Percentiles rank a stretch among this genome's conserved stretches.
Conservation (phyloP, 345 rosid species). For the Orychophragmus violaceus region DNA sequence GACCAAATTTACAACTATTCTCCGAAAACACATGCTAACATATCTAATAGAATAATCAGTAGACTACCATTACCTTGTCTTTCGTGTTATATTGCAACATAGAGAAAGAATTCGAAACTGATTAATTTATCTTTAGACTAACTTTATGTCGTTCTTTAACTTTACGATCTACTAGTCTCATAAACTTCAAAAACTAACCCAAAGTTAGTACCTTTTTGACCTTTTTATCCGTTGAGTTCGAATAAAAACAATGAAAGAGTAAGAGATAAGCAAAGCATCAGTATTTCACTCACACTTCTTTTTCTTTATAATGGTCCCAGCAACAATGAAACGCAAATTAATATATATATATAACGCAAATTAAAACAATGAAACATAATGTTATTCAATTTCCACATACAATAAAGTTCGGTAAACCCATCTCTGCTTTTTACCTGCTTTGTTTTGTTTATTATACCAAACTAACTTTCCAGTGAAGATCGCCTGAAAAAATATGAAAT, state of each 20-base stretch:
- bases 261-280: conserved; percentile 27
- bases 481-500: conserved; percentile 48
- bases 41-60: background rate
- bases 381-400: background rate
- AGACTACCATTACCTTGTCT: background rate
- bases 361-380: background rate
- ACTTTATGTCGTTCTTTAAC: conserved; percentile 7
- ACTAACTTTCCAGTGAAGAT: conserved; percentile 91
- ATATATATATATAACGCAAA: too few species aligned
- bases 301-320: conserved; percentile 77
- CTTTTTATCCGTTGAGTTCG: conserved; percentile 7
- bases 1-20: background rate
- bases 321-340: too few species aligned
- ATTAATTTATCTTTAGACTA: background rate
- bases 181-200: background rate
- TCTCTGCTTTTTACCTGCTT: conserved; percentile 86
- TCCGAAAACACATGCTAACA: too few species aligned
- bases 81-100: background rate
- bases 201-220: conserved; percentile 16
- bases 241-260: conserved; percentile 21
- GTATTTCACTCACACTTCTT: conserved; percentile 57
- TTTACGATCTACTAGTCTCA: conserved; percentile 14
- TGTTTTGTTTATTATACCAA: conserved; percentile 77
- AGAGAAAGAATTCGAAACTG: background rate
- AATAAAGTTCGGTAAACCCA: too few species aligned